These are phyloP conservation scores for Pseudodiploospora longispora DNA, from an alignment of 2,329 filamentous ascomycete species.

Conservation along the genomic window DNA sequence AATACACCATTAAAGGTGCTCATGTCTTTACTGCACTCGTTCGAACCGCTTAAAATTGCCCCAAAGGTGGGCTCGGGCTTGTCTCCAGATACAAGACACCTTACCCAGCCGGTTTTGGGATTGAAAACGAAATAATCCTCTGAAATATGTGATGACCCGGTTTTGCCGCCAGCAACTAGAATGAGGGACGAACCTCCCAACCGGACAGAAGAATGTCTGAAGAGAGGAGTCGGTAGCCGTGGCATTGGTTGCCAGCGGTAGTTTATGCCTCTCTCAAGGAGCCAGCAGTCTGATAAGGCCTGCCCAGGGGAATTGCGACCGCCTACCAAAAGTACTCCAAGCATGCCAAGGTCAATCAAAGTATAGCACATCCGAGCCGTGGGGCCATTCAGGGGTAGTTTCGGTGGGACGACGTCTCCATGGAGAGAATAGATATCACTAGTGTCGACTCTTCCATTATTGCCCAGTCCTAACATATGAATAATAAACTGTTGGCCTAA, in stretches of 20 bases:
- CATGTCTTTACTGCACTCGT: slow-evolving; percentile 13
- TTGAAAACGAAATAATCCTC: slow-evolving; percentile 46
- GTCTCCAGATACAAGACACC: slow-evolving; percentile 29
- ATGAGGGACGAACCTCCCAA: slow-evolving; percentile 41
- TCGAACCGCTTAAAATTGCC: slow-evolving; percentile 27
- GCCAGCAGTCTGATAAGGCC: slow-evolving; percentile 67
- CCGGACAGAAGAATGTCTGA: slow-evolving; percentile 60
- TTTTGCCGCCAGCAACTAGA: slow-evolving; percentile 57
- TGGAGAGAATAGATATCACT: slow-evolving; percentile 40
- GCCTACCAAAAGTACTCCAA: slow-evolving; percentile 59
- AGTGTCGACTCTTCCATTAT: slow-evolving; percentile 37
- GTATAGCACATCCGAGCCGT: slow-evolving; percentile 63
- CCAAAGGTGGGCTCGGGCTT: slow-evolving; percentile 35
- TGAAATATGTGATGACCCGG: slow-evolving; percentile 38
- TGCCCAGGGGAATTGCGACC: slow-evolving; percentile 70
- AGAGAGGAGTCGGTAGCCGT: slow-evolving; percentile 62
- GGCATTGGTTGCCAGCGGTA: slow-evolving; percentile 55
- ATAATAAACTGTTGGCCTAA: slow-evolving; percentile 36
- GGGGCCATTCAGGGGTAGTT: slow-evolving; percentile 23
- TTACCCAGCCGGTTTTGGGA: slow-evolving; percentile 37
- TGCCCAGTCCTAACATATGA: slow-evolving; percentile 36
- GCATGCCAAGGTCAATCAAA: slow-evolving; percentile 54
- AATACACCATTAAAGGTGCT: slow-evolving; percentile 50
- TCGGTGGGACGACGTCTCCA: slow-evolving; percentile 11
- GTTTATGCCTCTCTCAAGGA: slow-evolving; percentile 45